Evolutionary conservation across 2,329 filamentous ascomycete species (phyloP).

Genomic region (Trichophyton mentagrophytes): DNA sequence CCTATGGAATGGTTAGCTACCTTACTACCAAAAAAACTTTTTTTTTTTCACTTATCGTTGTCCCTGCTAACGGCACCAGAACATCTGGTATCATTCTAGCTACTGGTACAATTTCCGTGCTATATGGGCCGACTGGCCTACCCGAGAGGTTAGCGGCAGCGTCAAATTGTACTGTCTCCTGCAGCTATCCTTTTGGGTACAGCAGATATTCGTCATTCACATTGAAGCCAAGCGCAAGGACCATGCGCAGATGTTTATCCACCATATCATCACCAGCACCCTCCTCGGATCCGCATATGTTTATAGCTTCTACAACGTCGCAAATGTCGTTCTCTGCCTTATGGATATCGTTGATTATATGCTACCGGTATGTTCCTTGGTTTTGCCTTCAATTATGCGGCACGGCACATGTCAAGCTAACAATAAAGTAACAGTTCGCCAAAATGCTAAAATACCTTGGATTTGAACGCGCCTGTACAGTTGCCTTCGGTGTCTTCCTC

Average conservation of each 20-base stretch:
- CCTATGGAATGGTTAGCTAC: constrained; percentile 60
- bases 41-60: too few relatives aligned
- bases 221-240: constrained; percentile 92
- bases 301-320: constrained; percentile 76
- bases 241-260: constrained; percentile 87
- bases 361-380: constrained; percentile 52
- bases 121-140: constrained; percentile 77
- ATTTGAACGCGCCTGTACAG: constrained; percentile 62
- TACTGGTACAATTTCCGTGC: constrained; percentile 66
- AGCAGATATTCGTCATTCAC: constrained; percentile 87
- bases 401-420: background rate
- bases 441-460: constrained; percentile 90
- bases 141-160: constrained; percentile 57
- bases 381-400: background rate
- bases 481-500: constrained; percentile 75
- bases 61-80: constrained; percentile 39
- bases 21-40: background rate
- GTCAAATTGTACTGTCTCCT: constrained; percentile 84
- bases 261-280: constrained; percentile 78
- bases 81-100: constrained; percentile 62
- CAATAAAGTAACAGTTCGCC: constrained; percentile 49
- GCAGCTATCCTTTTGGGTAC: constrained; percentile 85
- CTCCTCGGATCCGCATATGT: constrained; percentile 73
- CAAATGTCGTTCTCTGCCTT: constrained; percentile 73
- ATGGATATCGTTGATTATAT: constrained; percentile 92